Evolutionary conservation across 495 filamentous ascomycete species (phyloP).

Genomic region (Trichoderma parareesei): DNA sequence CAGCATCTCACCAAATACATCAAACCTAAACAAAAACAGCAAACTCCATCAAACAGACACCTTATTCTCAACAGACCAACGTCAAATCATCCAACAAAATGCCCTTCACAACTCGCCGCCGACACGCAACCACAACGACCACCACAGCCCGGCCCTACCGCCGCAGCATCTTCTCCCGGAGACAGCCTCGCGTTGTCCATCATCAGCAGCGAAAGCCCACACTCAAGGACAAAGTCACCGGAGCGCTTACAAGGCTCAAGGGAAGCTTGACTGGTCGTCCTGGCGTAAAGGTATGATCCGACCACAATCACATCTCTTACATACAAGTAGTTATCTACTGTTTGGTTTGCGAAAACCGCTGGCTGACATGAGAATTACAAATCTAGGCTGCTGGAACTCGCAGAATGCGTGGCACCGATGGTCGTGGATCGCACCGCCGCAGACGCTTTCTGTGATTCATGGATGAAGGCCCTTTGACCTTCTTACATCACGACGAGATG

Average conservation of each 20-base stretch:
- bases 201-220: constrained; percentile 44
- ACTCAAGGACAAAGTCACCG: constrained; percentile 62
- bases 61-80: neutral
- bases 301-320: neutral
- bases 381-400: constrained; percentile 61
- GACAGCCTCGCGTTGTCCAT: constrained; percentile 25
- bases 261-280: constrained; percentile 54
- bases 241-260: constrained; percentile 58
- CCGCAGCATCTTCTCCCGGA: constrained; percentile 8
- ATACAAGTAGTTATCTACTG: too few relatives aligned
- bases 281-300: constrained; percentile 48
- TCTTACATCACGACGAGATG: too few relatives aligned
- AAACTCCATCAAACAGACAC: neutral
- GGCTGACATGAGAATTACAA: neutral
- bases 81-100: neutral
- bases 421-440: constrained; percentile 37
- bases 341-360: neutral
- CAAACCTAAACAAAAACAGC: neutral
- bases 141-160: constrained; percentile 15
- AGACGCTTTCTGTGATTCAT: constrained; percentile 16
- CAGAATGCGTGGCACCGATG: constrained; percentile 65
- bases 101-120: constrained; percentile 12
- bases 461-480: neutral
- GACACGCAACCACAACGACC: constrained; percentile 21
- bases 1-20: neutral